Evolutionary conservation across 2,329 filamentous ascomycete genomes (phyloP), one percentile per base, ranked within the genome.

Genomic region (Cadophora malorum): DNA sequence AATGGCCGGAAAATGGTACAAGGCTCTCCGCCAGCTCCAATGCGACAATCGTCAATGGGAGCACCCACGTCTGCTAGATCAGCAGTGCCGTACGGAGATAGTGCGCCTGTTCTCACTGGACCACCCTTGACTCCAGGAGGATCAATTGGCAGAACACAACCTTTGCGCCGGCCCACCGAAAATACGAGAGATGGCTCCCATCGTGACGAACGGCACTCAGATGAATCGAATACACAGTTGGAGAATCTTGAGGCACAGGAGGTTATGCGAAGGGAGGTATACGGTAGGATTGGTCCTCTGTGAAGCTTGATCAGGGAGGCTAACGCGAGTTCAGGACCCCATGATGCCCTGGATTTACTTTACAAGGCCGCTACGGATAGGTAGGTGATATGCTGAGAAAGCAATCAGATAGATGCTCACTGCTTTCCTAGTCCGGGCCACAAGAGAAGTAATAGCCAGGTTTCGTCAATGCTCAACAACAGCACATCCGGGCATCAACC

Each of bases 271-370:
- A 83, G 82, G 65, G 91, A 93, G 73, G 89, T 98, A 55, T 97
- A 94, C 79, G 94, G 70, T 52, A 23, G 10, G 45, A 12, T 33
- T 21, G 21, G n/a, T 64, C 14, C 19, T 58, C 3, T 7, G 41
- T 38, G 21, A 53, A 58, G 50, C 52, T 64, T 49, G 33, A 12
- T 49, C 10, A n/a, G 19, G 7, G 16, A 63, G 14, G 47, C 49
- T 63, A 53, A 63, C 38, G 14, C 12, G n/a, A 23, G 14, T 31
- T 21, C 25, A 70, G 69, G 94, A 45, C 94, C 93, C 3, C 94
- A 97, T 76, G 95, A 98, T 81, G 95, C 95, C 28, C 84, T 98
- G 59, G 94, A 97, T 78, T 84, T 97, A 67, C 85, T 98, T 19
- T 96, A 96, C 77, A 94, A 97, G 80, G 95, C 94, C 23, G 94